Evolutionary conservation across 1,284 basidiomycete genomes (phyloP), one percentile per base, ranked within the genome.

Genomic region (Ustilago cynodontis): DNA sequence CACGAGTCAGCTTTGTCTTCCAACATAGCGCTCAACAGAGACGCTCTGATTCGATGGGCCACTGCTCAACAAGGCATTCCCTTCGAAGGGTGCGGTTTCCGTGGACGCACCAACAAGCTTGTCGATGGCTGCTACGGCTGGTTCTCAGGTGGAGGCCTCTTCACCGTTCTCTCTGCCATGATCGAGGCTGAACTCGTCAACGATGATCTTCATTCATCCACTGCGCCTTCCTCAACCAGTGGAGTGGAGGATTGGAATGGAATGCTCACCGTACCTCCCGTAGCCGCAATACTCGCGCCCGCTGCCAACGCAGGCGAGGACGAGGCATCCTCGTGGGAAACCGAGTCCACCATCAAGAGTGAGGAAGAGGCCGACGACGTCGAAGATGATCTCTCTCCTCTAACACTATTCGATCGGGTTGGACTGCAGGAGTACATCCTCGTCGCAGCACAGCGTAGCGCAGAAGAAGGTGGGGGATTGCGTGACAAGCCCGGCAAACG

Each of bases 51-150:
- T 24, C 88, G 95, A 2, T 99, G 96, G 96, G 89, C 92, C 0
- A 91, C 90, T 0, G 88, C 92, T 54, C 93, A 97, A 91, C 97
- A 99, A 85, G 95, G 94, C 0, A 86, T 88, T 0, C 91, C 91
- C 28, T 89, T 90, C 28, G 96, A 99, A 82, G 89, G 94, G 3
- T 95, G 95, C 3, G 97, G 96, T 0, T 98, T 99, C 87, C 90
- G 90, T 52, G 97, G 97, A 0, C 89, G 97, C 49, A 94, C 94
- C 67, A 99, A 99, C 86, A 99, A 99, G 87, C 90, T 99, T 14
- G 96, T 99, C 0, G 97, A 99, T 83, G 97, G 96, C 2, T 99
- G 97, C 87, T 99, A 99, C 86, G 92, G 93, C 33, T 99, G 97
- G 97, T 99, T 86, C 68, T 79, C 95, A 93, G 93, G 95, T 29